phyloP scores from a whole-genome alignment of 345 rosid genomes.

The Corchorus olitorius region DNA sequence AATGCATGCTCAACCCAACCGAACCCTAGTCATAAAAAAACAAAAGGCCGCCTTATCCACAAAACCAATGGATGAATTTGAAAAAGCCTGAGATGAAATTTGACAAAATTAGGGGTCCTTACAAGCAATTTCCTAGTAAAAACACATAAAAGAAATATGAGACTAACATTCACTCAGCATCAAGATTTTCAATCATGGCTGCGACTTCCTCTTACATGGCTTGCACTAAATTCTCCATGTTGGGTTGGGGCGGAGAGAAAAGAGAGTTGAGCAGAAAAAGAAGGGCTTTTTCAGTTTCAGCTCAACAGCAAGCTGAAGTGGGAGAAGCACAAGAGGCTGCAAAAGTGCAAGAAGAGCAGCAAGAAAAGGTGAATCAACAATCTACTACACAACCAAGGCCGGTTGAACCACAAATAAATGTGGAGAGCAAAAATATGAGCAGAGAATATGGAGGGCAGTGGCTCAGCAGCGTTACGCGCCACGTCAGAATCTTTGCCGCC shows the following conservation, averaged over 20 bases:
- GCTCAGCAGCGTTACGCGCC: slow-evolving; percentile 73
- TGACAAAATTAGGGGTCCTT: neutral
- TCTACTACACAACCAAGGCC: slow-evolving; percentile 60
- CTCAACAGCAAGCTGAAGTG: slow-evolving; percentile 50
- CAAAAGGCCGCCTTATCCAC: slow-evolving; percentile 35
- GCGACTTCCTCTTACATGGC: slow-evolving; percentile 54
- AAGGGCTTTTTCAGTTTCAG: slow-evolving; percentile 32
- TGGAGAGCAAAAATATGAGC: slow-evolving; percentile 72
- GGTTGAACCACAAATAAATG: slow-evolving; percentile 75
- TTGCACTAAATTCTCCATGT: slow-evolving; percentile 48
- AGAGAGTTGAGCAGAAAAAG: slow-evolving; percentile 15
- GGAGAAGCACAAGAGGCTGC: slow-evolving; percentile 34
- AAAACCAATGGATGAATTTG: slow-evolving; percentile 23
- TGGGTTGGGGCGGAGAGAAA: slow-evolving; percentile 30
- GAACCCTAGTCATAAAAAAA: neutral
- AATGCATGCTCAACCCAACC: neutral
- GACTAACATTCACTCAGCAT: neutral
- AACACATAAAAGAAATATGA: neutral
- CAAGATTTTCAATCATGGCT: slow-evolving; percentile 34
- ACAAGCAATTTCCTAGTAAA: neutral
- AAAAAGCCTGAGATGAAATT: neutral
- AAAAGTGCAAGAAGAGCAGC: slow-evolving; percentile 21
- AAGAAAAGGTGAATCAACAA: slow-evolving; percentile 37
- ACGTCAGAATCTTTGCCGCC: slow-evolving; percentile 76
- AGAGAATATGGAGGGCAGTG: slow-evolving; percentile 76